Conservation (phyloP, 108 stramenopile genomes). For the Hondaea fermentalgiana region DNA sequence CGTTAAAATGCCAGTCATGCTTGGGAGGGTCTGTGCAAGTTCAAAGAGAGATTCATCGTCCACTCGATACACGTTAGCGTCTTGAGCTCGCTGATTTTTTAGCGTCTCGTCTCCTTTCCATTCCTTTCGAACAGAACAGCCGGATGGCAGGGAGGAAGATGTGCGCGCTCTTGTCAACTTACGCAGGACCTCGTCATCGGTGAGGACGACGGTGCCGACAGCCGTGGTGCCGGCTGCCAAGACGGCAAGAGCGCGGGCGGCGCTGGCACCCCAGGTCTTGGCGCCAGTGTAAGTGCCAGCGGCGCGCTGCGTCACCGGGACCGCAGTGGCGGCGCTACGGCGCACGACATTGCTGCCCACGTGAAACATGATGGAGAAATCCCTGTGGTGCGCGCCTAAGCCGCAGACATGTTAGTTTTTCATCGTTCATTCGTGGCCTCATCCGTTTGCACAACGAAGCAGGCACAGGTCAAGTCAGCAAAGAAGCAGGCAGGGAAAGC, state of each 20-base stretch:
- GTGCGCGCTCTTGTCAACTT: background rate
- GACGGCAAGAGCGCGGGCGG: background rate
- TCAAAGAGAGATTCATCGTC: background rate
- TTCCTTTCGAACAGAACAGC: background rate
- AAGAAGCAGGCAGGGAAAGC: background rate
- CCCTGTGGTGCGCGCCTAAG: background rate
- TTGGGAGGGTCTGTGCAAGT: background rate
- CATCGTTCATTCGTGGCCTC: background rate
- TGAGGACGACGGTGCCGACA: background rate
- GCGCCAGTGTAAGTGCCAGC: background rate
- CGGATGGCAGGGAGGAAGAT: background rate
- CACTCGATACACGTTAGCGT: background rate
- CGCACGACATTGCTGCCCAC: background rate
- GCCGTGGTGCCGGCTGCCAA: background rate
- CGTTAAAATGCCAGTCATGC: conserved; percentile 9
- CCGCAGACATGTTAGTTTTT: background rate
- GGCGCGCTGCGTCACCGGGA: background rate
- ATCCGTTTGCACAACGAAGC: background rate
- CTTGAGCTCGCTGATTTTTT: background rate
- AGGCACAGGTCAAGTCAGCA: background rate
- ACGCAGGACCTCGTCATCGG: conserved; percentile 8
- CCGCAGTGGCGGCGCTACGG: background rate
- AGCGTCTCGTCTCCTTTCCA: background rate
- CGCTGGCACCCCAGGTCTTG: background rate
- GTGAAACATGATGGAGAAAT: background rate